Evolutionary conservation across 768 basidiomycete species (phyloP).

Genomic region (Dentipellis sp.): DNA sequence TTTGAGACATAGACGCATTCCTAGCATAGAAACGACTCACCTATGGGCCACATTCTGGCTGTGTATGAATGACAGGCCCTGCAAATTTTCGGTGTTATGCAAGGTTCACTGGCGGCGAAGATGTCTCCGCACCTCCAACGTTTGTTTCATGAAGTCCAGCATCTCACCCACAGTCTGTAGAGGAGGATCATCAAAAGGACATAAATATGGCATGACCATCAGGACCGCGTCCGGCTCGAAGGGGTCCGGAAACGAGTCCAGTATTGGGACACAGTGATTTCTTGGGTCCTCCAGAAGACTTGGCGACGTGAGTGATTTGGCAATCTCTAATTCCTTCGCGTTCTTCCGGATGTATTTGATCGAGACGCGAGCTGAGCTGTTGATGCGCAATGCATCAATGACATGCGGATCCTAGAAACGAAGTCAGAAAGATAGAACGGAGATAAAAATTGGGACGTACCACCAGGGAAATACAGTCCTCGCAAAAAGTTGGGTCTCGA

Average conservation of each 20-base stretch:
- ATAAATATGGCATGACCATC: background rate
- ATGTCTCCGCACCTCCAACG: background rate
- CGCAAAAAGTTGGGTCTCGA: background rate
- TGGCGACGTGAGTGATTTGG: background rate
- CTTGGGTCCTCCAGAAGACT: background rate
- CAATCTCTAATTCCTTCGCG: background rate
- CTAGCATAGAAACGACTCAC: no score
- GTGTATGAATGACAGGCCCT: background rate
- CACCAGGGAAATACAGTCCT: background rate
- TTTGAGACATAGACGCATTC: no score
- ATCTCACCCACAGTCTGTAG: background rate
- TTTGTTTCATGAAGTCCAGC: background rate
- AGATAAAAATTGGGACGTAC: background rate
- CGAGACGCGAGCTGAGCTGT: background rate
- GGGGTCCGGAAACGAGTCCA: background rate
- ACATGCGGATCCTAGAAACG: background rate
- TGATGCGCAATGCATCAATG: background rate
- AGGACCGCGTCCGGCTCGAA: background rate
- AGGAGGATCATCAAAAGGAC: background rate
- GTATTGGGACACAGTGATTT: background rate
- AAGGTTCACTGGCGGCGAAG: no score
- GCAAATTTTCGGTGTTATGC: no score
- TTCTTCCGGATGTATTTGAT: background rate
- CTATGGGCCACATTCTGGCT: background rate
- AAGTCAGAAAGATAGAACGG: background rate